Conservation (phyloP, 768 basidiomycete species). For the Suillus subluteus region DNA sequence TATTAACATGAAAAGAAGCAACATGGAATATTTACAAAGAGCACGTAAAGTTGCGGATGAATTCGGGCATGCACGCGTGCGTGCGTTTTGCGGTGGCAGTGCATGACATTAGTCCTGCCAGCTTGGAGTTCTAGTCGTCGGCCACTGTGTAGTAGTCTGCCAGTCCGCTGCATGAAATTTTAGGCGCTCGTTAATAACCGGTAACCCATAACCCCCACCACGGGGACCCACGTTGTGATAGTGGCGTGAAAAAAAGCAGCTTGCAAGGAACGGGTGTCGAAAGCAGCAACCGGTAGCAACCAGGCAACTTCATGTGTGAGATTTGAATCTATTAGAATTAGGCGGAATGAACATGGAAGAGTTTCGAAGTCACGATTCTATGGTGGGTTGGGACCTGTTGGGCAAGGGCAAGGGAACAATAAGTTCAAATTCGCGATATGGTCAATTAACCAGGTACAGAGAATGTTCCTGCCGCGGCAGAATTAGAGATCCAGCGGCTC, state of each 20-base stretch:
- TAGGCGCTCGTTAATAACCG: neutral
- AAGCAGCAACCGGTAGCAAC: neutral
- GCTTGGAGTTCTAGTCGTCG: neutral
- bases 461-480: neutral
- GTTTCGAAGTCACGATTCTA: neutral
- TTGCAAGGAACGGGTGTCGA: neutral
- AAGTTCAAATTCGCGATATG: neutral
- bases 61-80: neutral
- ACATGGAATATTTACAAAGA: neutral
- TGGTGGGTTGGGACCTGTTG: neutral
- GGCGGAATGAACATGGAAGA: neutral
- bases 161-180: neutral
- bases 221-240: no score
- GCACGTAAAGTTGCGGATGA: neutral
- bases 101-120: neutral
- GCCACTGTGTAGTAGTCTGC: neutral
- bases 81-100: neutral
- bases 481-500: neutral
- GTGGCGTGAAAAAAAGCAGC: neutral
- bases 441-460: neutral
- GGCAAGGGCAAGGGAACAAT: neutral
- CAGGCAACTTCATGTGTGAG: neutral
- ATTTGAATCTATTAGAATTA: neutral
- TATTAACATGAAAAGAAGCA: neutral
- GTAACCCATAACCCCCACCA: no score